These are phyloP conservation scores for Penicillium sp. DNA, from an alignment of 2,329 filamentous ascomycete genomes.

Conservation along the genomic window DNA sequence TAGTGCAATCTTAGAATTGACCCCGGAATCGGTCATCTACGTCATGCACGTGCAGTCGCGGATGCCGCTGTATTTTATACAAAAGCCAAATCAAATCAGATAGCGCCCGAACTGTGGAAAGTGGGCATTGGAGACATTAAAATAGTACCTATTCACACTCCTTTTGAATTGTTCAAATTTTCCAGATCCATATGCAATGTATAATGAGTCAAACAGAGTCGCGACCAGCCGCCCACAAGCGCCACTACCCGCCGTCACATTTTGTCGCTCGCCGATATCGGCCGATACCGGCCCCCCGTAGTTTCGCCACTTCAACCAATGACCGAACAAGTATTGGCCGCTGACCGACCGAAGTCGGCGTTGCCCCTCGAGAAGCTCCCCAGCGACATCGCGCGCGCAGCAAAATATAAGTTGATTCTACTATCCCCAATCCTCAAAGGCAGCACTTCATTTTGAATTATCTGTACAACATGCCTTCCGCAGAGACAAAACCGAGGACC, in stretches of 20 bases:
- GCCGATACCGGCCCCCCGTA: conserved; percentile 19
- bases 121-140: neutral
- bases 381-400: conserved; percentile 38
- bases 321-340: conserved; percentile 22
- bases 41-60: neutral
- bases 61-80: neutral
- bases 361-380: conserved; percentile 30
- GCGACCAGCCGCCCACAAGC: conserved; percentile 18
- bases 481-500: conserved; percentile 71
- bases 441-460: conserved; percentile 7
- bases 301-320: conserved; percentile 27
- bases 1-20: conserved; percentile 6
- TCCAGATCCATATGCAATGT: neutral
- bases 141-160: neutral
- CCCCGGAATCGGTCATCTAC: conserved; percentile 10
- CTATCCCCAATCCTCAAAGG: conserved; percentile 5
- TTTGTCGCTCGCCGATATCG: conserved; percentile 1
- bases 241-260: conserved; percentile 17
- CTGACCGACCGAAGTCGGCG: conserved; percentile 40
- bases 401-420: conserved; percentile 27
- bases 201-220: neutral
- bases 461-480: conserved; percentile 67
- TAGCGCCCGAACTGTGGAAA: neutral
- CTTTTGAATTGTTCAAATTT: neutral
- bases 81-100: neutral